Evolutionary conservation across 2,329 filamentous ascomycete species (phyloP).

Genomic region (Chalaropsis ovoidea): DNA sequence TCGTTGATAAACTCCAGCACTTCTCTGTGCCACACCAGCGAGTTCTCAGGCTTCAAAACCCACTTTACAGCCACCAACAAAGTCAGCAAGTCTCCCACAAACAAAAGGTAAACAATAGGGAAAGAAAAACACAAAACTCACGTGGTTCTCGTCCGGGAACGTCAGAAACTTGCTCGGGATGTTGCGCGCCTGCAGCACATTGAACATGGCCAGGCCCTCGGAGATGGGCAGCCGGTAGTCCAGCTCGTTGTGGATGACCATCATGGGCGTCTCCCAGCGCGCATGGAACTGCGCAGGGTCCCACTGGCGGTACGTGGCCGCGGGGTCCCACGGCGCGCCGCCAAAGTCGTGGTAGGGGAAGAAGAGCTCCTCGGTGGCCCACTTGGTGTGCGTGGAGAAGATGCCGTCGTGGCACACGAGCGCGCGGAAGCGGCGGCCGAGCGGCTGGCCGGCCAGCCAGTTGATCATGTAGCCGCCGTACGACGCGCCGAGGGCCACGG

Average conservation of each 20-base stretch:
- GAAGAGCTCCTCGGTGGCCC: constrained; percentile 58
- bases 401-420: constrained; percentile 83
- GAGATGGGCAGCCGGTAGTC: constrained; percentile 81
- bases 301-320: constrained; percentile 56
- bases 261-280: constrained; percentile 76
- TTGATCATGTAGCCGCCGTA: constrained; percentile 75
- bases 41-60: constrained; percentile 89
- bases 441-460: constrained; percentile 80
- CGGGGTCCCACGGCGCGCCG: constrained; percentile 51
- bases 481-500: constrained; percentile 64
- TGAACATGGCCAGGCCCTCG: constrained; percentile 78
- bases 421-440: constrained; percentile 77
- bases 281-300: constrained; percentile 54
- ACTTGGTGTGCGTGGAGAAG: constrained; percentile 60
- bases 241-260: constrained; percentile 77
- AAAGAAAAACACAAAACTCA: constrained; percentile 30
- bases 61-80: constrained; percentile 39
- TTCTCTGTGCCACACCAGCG: constrained; percentile 76
- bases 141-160: constrained; percentile 65
- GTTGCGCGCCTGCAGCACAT: constrained; percentile 64
- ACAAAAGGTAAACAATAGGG: neutral
- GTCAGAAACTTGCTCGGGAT: constrained; percentile 69
- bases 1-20: constrained; percentile 70
- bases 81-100: neutral
- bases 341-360: constrained; percentile 60